A percentile compares a stretch with the other conserved stretches of the same genome.
Evolutionary conservation across 306 rosid species (phyloP).

Genomic region (Citrullus colocynthis): DNA sequence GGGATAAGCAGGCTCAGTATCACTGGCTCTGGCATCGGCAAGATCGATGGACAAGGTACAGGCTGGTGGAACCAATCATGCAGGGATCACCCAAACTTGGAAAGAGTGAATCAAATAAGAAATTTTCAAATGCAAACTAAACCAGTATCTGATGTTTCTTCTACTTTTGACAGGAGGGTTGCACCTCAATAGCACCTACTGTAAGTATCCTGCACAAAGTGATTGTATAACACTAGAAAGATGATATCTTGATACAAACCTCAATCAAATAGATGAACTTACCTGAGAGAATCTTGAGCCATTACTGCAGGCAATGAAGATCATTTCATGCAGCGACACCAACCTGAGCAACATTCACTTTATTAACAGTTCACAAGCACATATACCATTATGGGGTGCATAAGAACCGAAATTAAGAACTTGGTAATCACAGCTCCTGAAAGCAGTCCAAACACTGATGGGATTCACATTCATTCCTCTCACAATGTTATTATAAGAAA

Average conservation of each 20-base stretch:
- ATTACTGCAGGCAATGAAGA: slow-evolving; percentile 19
- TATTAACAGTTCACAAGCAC: slow-evolving; percentile 19
- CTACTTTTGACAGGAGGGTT: slow-evolving; percentile 11
- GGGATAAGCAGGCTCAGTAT: slow-evolving; percentile 17
- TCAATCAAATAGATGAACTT: neutral
- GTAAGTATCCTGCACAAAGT: slow-evolving; percentile 9
- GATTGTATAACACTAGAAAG: neutral
- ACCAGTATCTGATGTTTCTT: neutral
- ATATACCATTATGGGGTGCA: slow-evolving; percentile 4
- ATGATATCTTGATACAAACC: neutral
- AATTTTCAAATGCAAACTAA: neutral
- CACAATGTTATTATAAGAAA: slow-evolving; percentile 8
- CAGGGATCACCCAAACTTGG: slow-evolving; percentile 23
- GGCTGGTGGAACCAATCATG: slow-evolving; percentile 38
- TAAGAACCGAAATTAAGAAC: slow-evolving; percentile 12
- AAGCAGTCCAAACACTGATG: slow-evolving; percentile 28
- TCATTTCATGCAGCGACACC: slow-evolving; percentile 18
- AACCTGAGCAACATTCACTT: slow-evolving; percentile 13
- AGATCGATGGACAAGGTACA: slow-evolving; percentile 18
- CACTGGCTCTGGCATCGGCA: slow-evolving; percentile 16
- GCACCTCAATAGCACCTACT: slow-evolving; percentile 31
- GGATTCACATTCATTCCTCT: slow-evolving; percentile 23
- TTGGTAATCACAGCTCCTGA: slow-evolving; percentile 20
- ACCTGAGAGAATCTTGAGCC: neutral
- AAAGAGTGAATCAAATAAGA: neutral